Conservation (phyloP, 2,329 filamentous ascomycete species). For the Diplodia corticola region DNA sequence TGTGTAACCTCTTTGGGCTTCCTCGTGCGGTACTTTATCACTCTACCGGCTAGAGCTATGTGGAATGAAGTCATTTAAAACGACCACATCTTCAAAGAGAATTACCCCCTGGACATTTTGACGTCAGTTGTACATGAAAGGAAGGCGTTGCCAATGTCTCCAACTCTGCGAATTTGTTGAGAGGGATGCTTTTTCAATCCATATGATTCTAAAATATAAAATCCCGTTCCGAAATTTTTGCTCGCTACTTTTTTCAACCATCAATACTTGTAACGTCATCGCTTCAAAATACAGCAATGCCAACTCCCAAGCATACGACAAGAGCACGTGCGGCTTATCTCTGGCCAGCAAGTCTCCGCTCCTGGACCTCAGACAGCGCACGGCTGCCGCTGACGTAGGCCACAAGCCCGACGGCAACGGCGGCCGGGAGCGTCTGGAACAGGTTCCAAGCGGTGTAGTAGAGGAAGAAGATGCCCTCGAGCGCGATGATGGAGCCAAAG, state of each 20-base stretch:
- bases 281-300: background rate
- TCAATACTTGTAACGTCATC: conserved; percentile 9
- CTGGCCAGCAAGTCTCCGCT: conserved; percentile 74
- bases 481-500: conserved; percentile 79
- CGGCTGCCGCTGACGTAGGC: conserved; percentile 85
- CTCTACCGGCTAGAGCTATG: background rate
- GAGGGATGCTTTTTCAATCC: background rate
- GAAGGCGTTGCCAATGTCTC: background rate
- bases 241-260: conserved; percentile 9
- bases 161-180: background rate
- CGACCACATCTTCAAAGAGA: background rate
- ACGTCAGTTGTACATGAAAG: background rate
- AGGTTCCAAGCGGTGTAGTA: conserved; percentile 94
- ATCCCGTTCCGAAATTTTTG: background rate
- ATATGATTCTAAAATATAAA: background rate
- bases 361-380: conserved; percentile 90
- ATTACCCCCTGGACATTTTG: background rate
- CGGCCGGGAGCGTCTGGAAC: conserved; percentile 81
- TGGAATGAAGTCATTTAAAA: background rate
- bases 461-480: conserved; percentile 90
- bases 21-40: background rate
- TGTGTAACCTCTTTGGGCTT: background rate
- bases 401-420: conserved; percentile 65
- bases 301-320: background rate
- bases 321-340: conserved; percentile 42